A percentile compares a stretch with the other conserved stretches of the same genome.
phyloP scores from a whole-genome alignment of 108 stramenopile genomes.

The Skeletonema grethae region DNA sequence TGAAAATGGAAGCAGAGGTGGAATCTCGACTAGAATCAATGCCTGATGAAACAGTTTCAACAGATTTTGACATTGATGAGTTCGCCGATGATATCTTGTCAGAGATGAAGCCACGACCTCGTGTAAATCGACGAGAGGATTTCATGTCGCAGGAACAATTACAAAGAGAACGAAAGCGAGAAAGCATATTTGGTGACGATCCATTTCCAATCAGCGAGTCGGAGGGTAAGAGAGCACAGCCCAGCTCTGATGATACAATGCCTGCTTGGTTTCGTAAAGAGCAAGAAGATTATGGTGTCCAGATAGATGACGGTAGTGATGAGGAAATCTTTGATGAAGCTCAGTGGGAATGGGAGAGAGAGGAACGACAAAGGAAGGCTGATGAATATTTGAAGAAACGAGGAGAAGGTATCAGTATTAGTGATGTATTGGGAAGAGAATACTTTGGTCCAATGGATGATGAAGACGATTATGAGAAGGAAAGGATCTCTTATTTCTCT shows the following conservation, averaged over 20 bases:
- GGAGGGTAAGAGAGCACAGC: constrained; percentile 14
- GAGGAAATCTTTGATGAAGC: constrained; percentile 30
- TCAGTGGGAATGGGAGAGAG: constrained; percentile 27
- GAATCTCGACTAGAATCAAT: constrained; percentile 26
- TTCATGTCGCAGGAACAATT: constrained; percentile 33
- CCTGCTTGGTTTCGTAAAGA: constrained; percentile 66
- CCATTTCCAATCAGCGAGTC: constrained; percentile 9
- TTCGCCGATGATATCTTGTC: constrained; percentile 56
- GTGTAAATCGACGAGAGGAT: constrained; percentile 26
- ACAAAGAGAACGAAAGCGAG: constrained; percentile 20
- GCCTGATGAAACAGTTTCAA: constrained; percentile 1
- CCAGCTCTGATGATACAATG: constrained; percentile 25
- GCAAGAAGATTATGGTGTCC: constrained; percentile 30
- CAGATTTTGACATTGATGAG: constrained; percentile 50
- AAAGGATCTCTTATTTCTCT: constrained; percentile 35
- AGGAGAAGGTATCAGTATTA: constrained; percentile 32
- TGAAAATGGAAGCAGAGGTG: constrained; percentile 64
- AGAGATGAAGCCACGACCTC: constrained; percentile 39
- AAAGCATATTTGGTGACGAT: constrained; percentile 39
- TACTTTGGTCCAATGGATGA: constrained; percentile 49
- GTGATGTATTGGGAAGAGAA: constrained; percentile 38
- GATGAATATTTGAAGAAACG: constrained; percentile 36
- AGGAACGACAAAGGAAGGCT: constrained; percentile 38
- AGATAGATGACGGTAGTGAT: constrained; percentile 17
- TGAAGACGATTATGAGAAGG: constrained; percentile 51